phyloP scores from a whole-genome alignment of 108 stramenopile species.

The Schizochytrium sp. region DNA sequence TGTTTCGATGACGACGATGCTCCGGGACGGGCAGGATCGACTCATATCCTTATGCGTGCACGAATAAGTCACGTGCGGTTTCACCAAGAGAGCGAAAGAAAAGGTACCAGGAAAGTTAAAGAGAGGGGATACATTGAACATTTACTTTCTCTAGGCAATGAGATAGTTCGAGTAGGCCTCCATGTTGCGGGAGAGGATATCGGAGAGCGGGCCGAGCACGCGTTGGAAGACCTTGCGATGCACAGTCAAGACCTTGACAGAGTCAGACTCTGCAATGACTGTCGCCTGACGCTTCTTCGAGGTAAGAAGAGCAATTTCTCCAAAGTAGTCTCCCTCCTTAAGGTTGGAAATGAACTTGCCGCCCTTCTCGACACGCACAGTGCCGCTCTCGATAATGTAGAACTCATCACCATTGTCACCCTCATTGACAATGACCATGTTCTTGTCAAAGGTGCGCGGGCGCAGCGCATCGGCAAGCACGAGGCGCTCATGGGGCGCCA shows the following conservation, averaged over 20 bases:
- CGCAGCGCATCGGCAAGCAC: constrained; percentile 26
- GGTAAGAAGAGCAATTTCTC: constrained; percentile 56
- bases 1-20: no score
- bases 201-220: neutral
- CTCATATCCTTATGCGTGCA: no score
- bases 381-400: constrained; percentile 67
- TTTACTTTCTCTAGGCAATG: neutral
- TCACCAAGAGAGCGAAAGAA: no score
- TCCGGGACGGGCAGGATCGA: no score
- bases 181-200: constrained; percentile 17
- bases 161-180: constrained; percentile 13
- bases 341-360: constrained; percentile 4
- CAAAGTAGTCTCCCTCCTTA: constrained; percentile 39
- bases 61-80: no score
- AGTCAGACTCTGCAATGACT: constrained; percentile 52
- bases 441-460: constrained; percentile 39
- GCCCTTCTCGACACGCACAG: neutral
- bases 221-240: constrained; percentile 19
- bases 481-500: neutral
- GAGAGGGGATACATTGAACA: neutral
- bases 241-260: neutral
- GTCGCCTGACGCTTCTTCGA: constrained; percentile 48
- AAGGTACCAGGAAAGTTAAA: neutral
- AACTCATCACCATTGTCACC: constrained; percentile 72
- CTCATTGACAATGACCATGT: constrained; percentile 61